Evolutionary conservation across 306 rosid species (phyloP).

Genomic region (Prunus mume): DNA sequence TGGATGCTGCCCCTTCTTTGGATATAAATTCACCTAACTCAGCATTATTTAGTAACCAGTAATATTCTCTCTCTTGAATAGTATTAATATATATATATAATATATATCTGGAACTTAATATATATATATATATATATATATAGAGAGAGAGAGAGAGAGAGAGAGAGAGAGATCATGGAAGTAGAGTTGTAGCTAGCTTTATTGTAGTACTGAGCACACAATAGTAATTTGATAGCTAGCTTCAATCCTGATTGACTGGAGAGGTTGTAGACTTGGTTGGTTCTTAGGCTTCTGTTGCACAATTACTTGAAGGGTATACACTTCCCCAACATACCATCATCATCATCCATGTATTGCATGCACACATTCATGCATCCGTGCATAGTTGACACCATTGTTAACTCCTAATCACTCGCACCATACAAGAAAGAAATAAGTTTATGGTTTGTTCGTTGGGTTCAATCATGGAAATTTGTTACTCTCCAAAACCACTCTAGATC

Average conservation of each 20-base stretch:
- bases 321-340: background rate
- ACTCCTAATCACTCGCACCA: too few relatives aligned
- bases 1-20: conserved; percentile 33
- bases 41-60: background rate
- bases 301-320: background rate
- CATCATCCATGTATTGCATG: background rate
- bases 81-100: too few relatives aligned
- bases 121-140: too few relatives aligned
- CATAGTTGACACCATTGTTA: background rate
- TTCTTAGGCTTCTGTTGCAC: background rate
- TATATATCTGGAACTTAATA: background rate
- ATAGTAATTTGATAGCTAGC: background rate
- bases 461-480: too few relatives aligned
- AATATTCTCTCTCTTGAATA: background rate
- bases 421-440: too few relatives aligned
- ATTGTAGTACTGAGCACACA: background rate
- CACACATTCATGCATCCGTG: background rate
- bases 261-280: background rate
- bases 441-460: too few relatives aligned
- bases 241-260: background rate
- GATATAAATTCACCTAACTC: conserved; percentile 37
- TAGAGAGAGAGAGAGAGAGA: background rate
- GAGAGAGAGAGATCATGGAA: background rate
- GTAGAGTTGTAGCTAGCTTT: background rate
- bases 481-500: too few relatives aligned